Percentiles rank a stretch among this genome's conserved stretches.
These are phyloP conservation scores for Skeletonema costatum DNA, from an alignment of 108 stramenopile species.

Conservation along the genomic window DNA sequence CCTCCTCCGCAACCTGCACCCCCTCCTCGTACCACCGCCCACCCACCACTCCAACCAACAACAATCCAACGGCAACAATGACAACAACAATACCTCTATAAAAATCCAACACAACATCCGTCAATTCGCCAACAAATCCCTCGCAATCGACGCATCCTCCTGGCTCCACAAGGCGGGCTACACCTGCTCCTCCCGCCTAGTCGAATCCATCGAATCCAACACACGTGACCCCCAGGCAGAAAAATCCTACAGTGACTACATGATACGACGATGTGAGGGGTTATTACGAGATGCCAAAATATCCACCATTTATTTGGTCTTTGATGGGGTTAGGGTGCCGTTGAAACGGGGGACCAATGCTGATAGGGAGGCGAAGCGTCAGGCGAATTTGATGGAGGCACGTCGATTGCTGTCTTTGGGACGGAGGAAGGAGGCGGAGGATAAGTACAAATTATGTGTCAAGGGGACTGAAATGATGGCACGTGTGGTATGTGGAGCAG, in stretches of 20 bases:
- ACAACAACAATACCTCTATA: background rate
- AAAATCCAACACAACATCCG: slow-evolving; percentile 58
- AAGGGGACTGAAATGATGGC: slow-evolving; percentile 69
- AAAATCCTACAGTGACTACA: slow-evolving; percentile 54
- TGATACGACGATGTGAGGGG: slow-evolving; percentile 68
- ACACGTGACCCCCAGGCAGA: slow-evolving; percentile 59
- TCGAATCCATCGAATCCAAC: slow-evolving; percentile 58
- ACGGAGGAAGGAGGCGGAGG: slow-evolving; percentile 56
- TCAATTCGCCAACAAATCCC: slow-evolving; percentile 55
- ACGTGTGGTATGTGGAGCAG: slow-evolving; percentile 48
- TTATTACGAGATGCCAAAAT: slow-evolving; percentile 56
- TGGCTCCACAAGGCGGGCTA: slow-evolving; percentile 90
- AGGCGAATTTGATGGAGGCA: slow-evolving; percentile 68
- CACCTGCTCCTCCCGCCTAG: slow-evolving; percentile 73
- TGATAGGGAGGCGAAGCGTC: slow-evolving; percentile 61
- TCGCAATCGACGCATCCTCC: slow-evolving; percentile 85
- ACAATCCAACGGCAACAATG: background rate
- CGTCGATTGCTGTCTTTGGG: slow-evolving; percentile 45
- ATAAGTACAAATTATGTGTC: slow-evolving; percentile 75
- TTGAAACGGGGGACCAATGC: slow-evolving; percentile 76
- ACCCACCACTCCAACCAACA: slow-evolving; percentile 17
- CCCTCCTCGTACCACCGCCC: slow-evolving; percentile 46
- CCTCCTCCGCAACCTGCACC: slow-evolving; percentile 70
- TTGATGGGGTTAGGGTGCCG: slow-evolving; percentile 86
- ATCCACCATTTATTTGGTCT: slow-evolving; percentile 65